Percentiles rank a stretch among this genome's conserved stretches.
Evolutionary conservation across 768 basidiomycete genomes (phyloP).

Genomic region (Leccinum olivaceopallidum): DNA sequence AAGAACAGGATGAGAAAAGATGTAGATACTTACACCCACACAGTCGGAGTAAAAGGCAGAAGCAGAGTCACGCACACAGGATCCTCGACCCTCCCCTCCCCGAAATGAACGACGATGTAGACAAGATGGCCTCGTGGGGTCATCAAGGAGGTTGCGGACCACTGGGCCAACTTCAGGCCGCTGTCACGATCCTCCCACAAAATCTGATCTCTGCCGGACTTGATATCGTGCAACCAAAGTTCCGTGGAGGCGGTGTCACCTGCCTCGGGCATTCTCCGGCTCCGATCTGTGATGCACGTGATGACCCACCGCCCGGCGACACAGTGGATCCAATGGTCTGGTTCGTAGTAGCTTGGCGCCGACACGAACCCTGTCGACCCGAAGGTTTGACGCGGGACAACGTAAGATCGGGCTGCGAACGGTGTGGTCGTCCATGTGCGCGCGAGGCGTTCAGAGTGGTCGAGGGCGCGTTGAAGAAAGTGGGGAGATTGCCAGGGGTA

Average conservation of each 20-base stretch:
- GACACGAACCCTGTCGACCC: too few relatives aligned
- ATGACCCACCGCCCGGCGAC: slow-evolving; percentile 20
- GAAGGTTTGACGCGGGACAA: too few relatives aligned
- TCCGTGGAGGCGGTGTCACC: too few relatives aligned
- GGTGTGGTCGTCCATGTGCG: slow-evolving; percentile 17
- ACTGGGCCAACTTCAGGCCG: neutral
- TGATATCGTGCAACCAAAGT: slow-evolving; percentile 7
- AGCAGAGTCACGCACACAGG: slow-evolving; percentile 14
- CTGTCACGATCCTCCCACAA: slow-evolving; percentile 17
- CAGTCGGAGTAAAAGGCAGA: neutral
- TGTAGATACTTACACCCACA: too few relatives aligned
- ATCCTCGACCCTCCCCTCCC: slow-evolving; percentile 7
- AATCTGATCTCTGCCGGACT: slow-evolving; percentile 12
- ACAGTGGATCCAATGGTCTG: slow-evolving; percentile 11
- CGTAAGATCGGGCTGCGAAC: neutral
- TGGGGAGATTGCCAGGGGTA: slow-evolving; percentile 19
- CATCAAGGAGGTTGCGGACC: slow-evolving; percentile 14
- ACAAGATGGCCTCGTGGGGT: slow-evolving; percentile 10
- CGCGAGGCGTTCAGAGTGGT: slow-evolving; percentile 14
- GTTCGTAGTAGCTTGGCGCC: too few relatives aligned
- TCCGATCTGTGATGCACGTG: neutral
- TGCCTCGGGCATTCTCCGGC: too few relatives aligned
- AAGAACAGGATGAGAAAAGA: neutral
- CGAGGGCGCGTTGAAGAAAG: slow-evolving; percentile 17
- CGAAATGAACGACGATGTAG: slow-evolving; percentile 16